A percentile compares a stretch with the other conserved stretches of the same genome.
Evolutionary conservation across 106 monocot species (phyloP).

Genomic region (Allium fistulosum): DNA sequence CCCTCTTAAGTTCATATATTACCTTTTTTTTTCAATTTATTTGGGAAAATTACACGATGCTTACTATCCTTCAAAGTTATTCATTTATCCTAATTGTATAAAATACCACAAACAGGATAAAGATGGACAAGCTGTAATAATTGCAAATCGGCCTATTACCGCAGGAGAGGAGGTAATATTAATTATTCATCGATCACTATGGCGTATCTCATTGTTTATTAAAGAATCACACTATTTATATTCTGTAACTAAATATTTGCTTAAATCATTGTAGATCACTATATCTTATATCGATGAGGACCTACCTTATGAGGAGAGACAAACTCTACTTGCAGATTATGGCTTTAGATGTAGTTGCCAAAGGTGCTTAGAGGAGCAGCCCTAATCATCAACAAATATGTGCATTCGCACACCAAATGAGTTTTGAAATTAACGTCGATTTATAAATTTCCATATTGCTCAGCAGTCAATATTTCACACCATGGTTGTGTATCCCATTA

Average conservation of each 20-base stretch:
- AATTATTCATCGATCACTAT: background rate
- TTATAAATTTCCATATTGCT: too few species aligned
- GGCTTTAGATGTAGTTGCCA: slow-evolving; percentile 77
- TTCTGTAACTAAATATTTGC: too few species aligned
- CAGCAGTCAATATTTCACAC: too few species aligned
- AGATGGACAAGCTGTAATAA: slow-evolving; percentile 80
- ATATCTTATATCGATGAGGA: slow-evolving; percentile 92
- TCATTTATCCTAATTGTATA: background rate
- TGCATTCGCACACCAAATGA: too few species aligned
- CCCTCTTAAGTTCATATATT: too few species aligned
- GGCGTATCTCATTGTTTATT: background rate
- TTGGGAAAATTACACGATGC: too few species aligned
- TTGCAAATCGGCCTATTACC: slow-evolving; percentile 45
- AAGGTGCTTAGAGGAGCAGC: slow-evolving; percentile 51
- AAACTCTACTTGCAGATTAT: slow-evolving; percentile 72
- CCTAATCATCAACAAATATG: background rate
- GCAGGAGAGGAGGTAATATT: slow-evolving; percentile 75
- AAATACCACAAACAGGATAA: slow-evolving; percentile 46
- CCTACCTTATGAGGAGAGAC: slow-evolving; percentile 73
- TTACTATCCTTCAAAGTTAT: too few species aligned
- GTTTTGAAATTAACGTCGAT: too few species aligned
- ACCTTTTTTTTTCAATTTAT: too few species aligned
- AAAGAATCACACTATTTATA: too few species aligned
- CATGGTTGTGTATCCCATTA: too few species aligned
- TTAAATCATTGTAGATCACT: slow-evolving; percentile 43